A percentile compares a stretch with the other conserved stretches of the same genome.
Evolutionary conservation across 768 basidiomycete species (phyloP).

Genomic region (Leccinum variicolor): DNA sequence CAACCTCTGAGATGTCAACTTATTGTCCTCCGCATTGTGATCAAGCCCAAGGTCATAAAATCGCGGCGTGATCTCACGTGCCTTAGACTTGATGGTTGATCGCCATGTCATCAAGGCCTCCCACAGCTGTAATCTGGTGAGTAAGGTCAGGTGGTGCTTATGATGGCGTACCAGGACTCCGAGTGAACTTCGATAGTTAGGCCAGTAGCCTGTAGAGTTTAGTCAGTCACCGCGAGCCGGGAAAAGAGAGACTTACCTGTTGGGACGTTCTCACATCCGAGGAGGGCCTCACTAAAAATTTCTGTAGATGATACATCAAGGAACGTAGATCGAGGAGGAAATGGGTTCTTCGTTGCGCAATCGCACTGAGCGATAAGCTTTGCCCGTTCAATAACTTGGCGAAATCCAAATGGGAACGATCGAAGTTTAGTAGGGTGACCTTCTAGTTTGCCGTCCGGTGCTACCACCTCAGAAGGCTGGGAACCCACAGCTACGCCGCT

Average conservation of each 20-base stretch:
- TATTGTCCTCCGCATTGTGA: not conserved
- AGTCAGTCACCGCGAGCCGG: not conserved
- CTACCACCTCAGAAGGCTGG: not conserved
- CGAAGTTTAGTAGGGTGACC: not conserved
- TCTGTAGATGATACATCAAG: not conserved
- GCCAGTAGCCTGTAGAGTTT: not conserved
- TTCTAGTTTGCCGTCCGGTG: not conserved
- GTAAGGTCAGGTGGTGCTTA: not conserved
- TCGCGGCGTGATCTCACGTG: not conserved
- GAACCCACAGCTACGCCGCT: not conserved
- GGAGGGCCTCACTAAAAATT: not conserved
- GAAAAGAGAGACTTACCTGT: not conserved
- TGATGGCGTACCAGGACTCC: not conserved
- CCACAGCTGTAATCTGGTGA: not conserved
- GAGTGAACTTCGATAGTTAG: not conserved
- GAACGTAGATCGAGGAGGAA: not conserved
- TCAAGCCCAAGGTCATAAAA: not conserved
- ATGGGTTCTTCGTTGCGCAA: not conserved
- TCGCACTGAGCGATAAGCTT: not conserved
- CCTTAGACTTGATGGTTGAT: not conserved
- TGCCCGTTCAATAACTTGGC: not conserved
- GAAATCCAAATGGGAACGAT: not conserved
- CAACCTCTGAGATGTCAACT: not conserved
- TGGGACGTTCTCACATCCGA: not conserved
- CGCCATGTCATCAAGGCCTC: not conserved